Base-by-base conservation (phyloP, 805 yeast species). In the Candida broadrunensis region DNA sequence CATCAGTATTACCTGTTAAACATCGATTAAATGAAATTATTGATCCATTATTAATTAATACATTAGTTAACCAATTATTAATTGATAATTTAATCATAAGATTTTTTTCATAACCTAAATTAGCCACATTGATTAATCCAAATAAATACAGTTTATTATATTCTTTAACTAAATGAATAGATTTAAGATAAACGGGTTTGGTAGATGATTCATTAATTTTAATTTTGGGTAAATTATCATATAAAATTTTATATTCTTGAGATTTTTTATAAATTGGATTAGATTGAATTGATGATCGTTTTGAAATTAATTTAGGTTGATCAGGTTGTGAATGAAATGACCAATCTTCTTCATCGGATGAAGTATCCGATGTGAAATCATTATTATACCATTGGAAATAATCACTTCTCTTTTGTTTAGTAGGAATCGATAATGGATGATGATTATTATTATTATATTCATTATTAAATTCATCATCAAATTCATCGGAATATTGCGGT, bases 51-150 rank as follows among this genome's bases (percentile, higher is more conserved):
- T 57, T 52, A 39, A 61, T 49, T 8, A 54, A 47, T 30, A 56
- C 38, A 42, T 48, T 55, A 21, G 74, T 70, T 37, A 67, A 62
- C 75, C 75, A 81, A 42, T 66, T 55, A 58, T 80, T 75, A 40
- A 66, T 58, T 3, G 83, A 71, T 43, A 78, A 57, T 50, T 76
- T 78, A 26, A 80, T 51, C 27, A 56, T 50, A 23, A 69, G 43
- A 5, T 45, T 40, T 49, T 70, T 70, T 43, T 67, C 72, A 44
- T 55, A 67, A 2, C 65, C 66, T 15, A 67, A 41, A 50, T 70
- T 70, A 38, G 56, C 53, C 44, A 56, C 60, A 55, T 59, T 59
- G 23, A 63, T 54, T 21, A 52, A 43, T 4, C 67, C 65, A 17
- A 37, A 39, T 19, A 46, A 34, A 33, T 35, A 41, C 13, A 37